These are phyloP conservation scores for Backusella australiensis DNA, from an alignment of 192 early-diverging fungal genomes.

Conservation along the genomic window DNA sequence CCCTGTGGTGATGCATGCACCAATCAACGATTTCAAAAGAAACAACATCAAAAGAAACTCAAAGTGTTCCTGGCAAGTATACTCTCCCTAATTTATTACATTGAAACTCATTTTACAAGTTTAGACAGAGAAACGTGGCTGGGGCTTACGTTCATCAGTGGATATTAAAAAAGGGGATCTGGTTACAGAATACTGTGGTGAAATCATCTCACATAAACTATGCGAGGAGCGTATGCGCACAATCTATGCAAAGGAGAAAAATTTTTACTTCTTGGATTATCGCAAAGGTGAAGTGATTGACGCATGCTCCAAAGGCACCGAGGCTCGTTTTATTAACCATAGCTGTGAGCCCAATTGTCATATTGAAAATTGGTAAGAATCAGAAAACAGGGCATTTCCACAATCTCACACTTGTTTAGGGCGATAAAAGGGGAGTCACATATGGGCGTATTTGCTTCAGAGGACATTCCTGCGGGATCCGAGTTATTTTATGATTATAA, in stretches of 20 bases:
- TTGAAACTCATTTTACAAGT: neutral
- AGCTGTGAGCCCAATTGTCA: constrained; percentile 84
- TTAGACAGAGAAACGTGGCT: constrained; percentile 66
- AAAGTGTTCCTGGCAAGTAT: constrained; percentile 63
- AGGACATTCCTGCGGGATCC: constrained; percentile 60
- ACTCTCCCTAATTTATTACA: neutral
- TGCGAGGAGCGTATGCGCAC: constrained; percentile 73
- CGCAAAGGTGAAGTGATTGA: constrained; percentile 75
- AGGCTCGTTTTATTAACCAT: constrained; percentile 85
- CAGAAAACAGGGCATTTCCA: neutral
- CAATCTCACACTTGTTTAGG: constrained; percentile 27
- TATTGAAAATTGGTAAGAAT: constrained; percentile 81
- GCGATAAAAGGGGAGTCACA: constrained; percentile 64
- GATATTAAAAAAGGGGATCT: constrained; percentile 57
- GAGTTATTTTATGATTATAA: constrained; percentile 87
- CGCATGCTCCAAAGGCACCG: constrained; percentile 71
- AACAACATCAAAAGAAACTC: constrained; percentile 47
- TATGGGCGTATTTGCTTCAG: constrained; percentile 71
- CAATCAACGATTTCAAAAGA: constrained; percentile 73
- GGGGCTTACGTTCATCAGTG: constrained; percentile 58
- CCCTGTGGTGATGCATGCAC: constrained; percentile 66
- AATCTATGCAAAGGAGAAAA: constrained; percentile 58
- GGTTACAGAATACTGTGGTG: constrained; percentile 82
- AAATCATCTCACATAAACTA: constrained; percentile 66
- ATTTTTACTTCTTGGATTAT: constrained; percentile 83